Percentiles rank a stretch among this genome's conserved stretches.
phyloP scores from a whole-genome alignment of 176 grass and related monocot genomes.

The Cenchrus fungigraminus region DNA sequence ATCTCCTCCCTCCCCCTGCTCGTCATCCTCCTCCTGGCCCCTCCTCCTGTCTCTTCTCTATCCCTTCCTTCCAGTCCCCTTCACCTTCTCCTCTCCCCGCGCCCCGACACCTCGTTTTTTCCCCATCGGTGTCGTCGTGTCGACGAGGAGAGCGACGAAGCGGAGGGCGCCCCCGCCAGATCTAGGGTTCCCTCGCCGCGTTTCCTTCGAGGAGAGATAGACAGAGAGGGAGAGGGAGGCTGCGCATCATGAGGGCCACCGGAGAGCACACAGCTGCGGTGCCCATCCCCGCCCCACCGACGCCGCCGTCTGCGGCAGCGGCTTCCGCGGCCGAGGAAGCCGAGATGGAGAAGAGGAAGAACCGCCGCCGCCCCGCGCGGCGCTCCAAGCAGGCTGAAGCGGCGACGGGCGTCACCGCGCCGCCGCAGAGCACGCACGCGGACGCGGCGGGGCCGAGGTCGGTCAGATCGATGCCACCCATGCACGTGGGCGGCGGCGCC shows the following conservation, averaged over 20 bases:
- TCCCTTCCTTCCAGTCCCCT: background rate
- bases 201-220: slow-evolving; percentile 2
- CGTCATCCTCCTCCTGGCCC: background rate
- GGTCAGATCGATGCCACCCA: slow-evolving; percentile 76
- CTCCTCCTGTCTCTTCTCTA: background rate
- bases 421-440: slow-evolving; percentile 8
- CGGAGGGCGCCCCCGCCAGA: slow-evolving; percentile 39
- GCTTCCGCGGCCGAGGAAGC: slow-evolving; percentile 45
- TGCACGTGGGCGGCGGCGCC: slow-evolving; percentile 34
- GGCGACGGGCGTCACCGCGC: background rate
- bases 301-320: background rate
- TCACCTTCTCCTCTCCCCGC: slow-evolving; percentile 35
- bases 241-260: slow-evolving; percentile 55
- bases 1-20: background rate
- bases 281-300: background rate
- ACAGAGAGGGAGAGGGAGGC: background rate
- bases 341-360: slow-evolving; percentile 66
- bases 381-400: slow-evolving; percentile 47
- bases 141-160: slow-evolving; percentile 44
- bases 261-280: slow-evolving; percentile 45
- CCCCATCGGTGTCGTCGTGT: slow-evolving; percentile 57
- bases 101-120: slow-evolving; percentile 54
- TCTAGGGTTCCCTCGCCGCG: slow-evolving; percentile 60
- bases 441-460: slow-evolving; percentile 49
- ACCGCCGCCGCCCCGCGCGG: slow-evolving; percentile 60